phyloP scores from a whole-genome alignment of 495 filamentous ascomycete genomes.

The Coniosporium apollinis region DNA sequence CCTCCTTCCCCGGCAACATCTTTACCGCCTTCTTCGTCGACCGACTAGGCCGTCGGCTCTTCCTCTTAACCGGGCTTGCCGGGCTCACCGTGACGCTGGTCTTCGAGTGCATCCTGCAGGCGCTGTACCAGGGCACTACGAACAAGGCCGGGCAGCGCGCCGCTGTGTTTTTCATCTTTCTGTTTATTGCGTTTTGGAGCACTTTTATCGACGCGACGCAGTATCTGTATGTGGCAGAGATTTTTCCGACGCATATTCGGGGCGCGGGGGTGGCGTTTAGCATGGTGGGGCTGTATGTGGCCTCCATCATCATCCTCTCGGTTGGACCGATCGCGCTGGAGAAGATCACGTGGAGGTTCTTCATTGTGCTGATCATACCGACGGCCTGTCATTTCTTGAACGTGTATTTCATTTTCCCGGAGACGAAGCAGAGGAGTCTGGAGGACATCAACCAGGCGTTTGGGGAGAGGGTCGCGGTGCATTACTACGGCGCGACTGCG shows the following conservation, averaged over 20 bases:
- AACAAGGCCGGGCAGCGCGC: conserved; percentile 13
- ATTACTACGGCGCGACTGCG: conserved; percentile 11
- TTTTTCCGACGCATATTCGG: conserved; percentile 9
- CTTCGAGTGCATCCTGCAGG: conserved; percentile 10
- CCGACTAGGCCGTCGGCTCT: conserved; percentile 7
- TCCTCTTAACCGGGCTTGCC: conserved; percentile 9
- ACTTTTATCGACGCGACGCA: conserved; percentile 13
- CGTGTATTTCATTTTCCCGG: conserved; percentile 13
- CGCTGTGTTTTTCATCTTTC: conserved; percentile 14
- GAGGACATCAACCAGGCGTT: conserved; percentile 14
- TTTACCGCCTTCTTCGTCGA: conserved; percentile 12
- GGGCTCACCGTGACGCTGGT: conserved; percentile 8
- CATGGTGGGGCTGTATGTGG: conserved; percentile 9
- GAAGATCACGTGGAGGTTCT: conserved; percentile 12
- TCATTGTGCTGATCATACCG: conserved; percentile 11
- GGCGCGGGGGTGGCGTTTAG: conserved; percentile 9
- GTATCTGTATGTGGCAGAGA: conserved; percentile 11
- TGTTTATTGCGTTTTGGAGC: conserved; percentile 13
- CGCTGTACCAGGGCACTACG: conserved; percentile 5
- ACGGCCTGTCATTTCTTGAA: conserved; percentile 8
- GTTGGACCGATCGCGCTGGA: conserved; percentile 15
- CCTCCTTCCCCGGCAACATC: conserved; percentile 13
- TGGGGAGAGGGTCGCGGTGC: conserved; percentile 13
- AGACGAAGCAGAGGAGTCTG: conserved; percentile 5
- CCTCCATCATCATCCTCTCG: conserved; percentile 11